Evolutionary conservation across 2,329 filamentous ascomycete genomes (phyloP).

Genomic region (Diaporthe sp.): DNA sequence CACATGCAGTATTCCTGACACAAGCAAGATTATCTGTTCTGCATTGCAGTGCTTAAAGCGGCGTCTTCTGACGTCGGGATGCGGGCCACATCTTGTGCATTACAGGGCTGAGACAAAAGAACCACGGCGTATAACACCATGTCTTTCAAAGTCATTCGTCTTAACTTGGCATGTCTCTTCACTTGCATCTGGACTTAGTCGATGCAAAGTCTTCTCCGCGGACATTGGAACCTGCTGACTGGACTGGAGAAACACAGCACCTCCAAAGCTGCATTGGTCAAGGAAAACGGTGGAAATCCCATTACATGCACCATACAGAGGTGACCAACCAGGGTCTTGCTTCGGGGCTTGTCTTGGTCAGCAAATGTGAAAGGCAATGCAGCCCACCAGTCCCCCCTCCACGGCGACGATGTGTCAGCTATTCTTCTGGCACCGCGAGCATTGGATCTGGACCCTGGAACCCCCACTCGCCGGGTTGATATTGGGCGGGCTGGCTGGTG

Average conservation of each 20-base stretch:
- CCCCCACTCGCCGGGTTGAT: slow-evolving; percentile 11
- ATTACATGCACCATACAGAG: background rate
- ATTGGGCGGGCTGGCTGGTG: background rate
- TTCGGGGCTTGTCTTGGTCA: background rate
- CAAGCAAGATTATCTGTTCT: slow-evolving; percentile 11
- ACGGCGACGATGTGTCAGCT: slow-evolving; percentile 4
- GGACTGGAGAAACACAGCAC: background rate
- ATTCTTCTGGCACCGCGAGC: background rate
- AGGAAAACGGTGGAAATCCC: background rate
- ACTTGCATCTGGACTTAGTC: background rate
- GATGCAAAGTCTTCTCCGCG: background rate
- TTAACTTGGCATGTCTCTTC: background rate
- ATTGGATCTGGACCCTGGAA: slow-evolving; percentile 10
- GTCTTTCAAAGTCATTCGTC: background rate
- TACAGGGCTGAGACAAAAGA: slow-evolving; percentile 14
- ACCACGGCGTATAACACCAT: background rate
- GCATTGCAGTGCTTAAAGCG: slow-evolving; percentile 1
- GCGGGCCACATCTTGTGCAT: background rate
- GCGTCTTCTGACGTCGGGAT: background rate
- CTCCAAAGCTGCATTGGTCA: background rate
- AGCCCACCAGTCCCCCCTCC: background rate
- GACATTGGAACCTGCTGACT: background rate
- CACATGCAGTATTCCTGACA: background rate
- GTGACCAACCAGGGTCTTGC: background rate
- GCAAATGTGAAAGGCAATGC: background rate